A percentile compares a stretch with the other conserved stretches of the same genome.
These are phyloP conservation scores for Nitzschia sp. DNA, from an alignment of 108 stramenopile genomes.

Conservation along the genomic window DNA sequence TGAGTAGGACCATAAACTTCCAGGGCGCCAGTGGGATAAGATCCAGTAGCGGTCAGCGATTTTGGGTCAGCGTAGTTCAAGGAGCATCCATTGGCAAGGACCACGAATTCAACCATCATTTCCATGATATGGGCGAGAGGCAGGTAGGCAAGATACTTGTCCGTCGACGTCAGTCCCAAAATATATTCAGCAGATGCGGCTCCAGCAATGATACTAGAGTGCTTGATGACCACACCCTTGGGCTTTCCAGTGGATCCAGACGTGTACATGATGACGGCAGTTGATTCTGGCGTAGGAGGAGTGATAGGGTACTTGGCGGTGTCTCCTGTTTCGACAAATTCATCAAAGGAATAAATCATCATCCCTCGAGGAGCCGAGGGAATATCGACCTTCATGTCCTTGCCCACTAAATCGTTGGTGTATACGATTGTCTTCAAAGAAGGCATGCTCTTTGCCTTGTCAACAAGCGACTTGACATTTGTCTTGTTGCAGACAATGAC, in stretches of 20 bases:
- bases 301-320: slow-evolving; percentile 59
- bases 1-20: slow-evolving; percentile 82
- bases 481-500: slow-evolving; percentile 87
- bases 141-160: slow-evolving; percentile 66
- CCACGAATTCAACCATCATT: slow-evolving; percentile 79
- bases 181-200: slow-evolving; percentile 39
- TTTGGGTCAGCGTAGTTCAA: slow-evolving; percentile 89
- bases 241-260: slow-evolving; percentile 91
- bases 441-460: slow-evolving; percentile 63
- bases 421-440: slow-evolving; percentile 83
- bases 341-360: slow-evolving; percentile 68
- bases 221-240: slow-evolving; percentile 95
- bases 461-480: slow-evolving; percentile 58
- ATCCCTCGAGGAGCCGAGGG: slow-evolving; percentile 50
- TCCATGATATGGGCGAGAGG: slow-evolving; percentile 90
- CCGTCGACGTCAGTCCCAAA: slow-evolving; percentile 36
- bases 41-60: slow-evolving; percentile 74
- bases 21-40: slow-evolving; percentile 83
- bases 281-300: slow-evolving; percentile 75
- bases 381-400: slow-evolving; percentile 50
- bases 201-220: slow-evolving; percentile 78
- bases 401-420: slow-evolving; percentile 76
- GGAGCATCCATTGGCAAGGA: slow-evolving; percentile 54
- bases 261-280: slow-evolving; percentile 97
- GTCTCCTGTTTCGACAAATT: slow-evolving; percentile 78